Conservation (phyloP, 2,329 filamentous ascomycete genomes). For the Xylaria sp. region DNA sequence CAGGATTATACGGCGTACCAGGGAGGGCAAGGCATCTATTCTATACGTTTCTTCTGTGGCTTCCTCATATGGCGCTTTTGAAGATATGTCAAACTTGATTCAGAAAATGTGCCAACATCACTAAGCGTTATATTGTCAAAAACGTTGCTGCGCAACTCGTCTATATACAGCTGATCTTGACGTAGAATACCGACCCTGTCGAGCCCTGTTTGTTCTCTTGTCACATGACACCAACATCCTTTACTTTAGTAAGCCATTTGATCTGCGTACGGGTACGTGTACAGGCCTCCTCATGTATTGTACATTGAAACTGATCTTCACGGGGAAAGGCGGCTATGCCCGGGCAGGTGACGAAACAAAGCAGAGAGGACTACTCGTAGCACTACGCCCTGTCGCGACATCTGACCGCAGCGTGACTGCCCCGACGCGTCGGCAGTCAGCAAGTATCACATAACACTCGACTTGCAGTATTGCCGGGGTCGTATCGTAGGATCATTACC, state of each 20-base stretch:
- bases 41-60: not conserved
- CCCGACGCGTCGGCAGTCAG: slow-evolving; percentile 13
- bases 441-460: not conserved
- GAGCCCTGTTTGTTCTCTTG: not conserved
- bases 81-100: not conserved
- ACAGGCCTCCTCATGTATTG: not conserved
- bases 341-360: slow-evolving; percentile 19
- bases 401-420: slow-evolving; percentile 19
- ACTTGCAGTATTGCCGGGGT: not conserved
- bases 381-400: slow-evolving; percentile 10
- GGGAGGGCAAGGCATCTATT: not conserved
- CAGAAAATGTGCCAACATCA: not conserved
- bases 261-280: not conserved
- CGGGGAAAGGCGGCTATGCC: slow-evolving; percentile 4
- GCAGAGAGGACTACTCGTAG: not conserved
- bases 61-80: too few relatives aligned
- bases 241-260: not conserved
- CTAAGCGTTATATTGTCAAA: not conserved
- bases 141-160: not conserved
- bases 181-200: not conserved
- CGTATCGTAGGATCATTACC: slow-evolving; percentile 1
- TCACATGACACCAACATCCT: not conserved
- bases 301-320: slow-evolving; percentile 9
- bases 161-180: not conserved
- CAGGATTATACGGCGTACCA: not conserved